Conservation (phyloP, 2,329 filamentous ascomycete genomes). For the Trichoderma atrobrunneum region DNA sequence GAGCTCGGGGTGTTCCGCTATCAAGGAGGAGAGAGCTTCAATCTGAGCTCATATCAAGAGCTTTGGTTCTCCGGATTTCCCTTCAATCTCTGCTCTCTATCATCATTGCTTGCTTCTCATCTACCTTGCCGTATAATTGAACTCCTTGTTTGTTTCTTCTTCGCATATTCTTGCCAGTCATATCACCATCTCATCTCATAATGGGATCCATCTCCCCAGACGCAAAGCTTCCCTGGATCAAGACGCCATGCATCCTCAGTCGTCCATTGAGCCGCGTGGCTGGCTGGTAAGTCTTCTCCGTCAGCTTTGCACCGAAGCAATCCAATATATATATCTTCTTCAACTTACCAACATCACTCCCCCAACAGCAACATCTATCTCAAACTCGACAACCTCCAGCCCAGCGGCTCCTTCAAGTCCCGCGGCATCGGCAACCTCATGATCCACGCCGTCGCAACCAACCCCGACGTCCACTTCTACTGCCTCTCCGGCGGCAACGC, state of each 20-base stretch:
- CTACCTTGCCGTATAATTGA: background rate
- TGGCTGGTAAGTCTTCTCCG: constrained; percentile 57
- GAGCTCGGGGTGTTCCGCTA: background rate
- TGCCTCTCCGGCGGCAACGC: constrained; percentile 80
- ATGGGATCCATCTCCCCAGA: constrained; percentile 44
- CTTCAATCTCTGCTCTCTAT: background rate
- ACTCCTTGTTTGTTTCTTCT: background rate
- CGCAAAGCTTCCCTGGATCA: constrained; percentile 58
- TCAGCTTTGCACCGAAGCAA: background rate
- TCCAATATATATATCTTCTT: background rate
- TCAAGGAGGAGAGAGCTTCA: background rate
- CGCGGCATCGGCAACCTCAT: constrained; percentile 72
- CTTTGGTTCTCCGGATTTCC: constrained; percentile 10
- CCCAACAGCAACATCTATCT: constrained; percentile 67
- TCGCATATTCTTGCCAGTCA: background rate
- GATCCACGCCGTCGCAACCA: constrained; percentile 36
- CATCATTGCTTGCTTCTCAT: background rate
- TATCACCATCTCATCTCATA: constrained; percentile 10
- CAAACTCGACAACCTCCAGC: constrained; percentile 82
- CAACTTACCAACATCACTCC: background rate
- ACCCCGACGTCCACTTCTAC: constrained; percentile 64
- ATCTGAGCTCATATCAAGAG: background rate
- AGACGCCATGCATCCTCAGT: constrained; percentile 69
- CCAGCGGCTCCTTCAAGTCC: constrained; percentile 83
- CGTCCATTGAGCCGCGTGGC: constrained; percentile 64